A percentile compares a stretch with the other conserved stretches of the same genome.
phyloP scores from a whole-genome alignment of 495 filamentous ascomycete genomes.

The Lophiostoma macrostomum region DNA sequence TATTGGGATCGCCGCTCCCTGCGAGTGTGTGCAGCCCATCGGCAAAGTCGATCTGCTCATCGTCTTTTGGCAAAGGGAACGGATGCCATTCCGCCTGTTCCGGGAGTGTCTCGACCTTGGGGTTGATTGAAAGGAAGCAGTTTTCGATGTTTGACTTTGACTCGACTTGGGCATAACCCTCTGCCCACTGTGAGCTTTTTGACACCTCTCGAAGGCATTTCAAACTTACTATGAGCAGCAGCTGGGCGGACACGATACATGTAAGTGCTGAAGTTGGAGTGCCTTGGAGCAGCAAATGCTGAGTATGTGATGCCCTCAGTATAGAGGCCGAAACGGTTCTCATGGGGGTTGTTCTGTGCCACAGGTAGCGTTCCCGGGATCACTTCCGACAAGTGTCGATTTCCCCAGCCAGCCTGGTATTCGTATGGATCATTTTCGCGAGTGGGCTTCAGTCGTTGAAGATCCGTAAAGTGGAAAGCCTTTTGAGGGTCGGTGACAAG shows the following conservation, averaged over 20 bases:
- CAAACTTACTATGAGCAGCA: constrained; percentile 43
- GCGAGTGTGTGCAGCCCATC: constrained; percentile 45
- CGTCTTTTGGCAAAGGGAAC: constrained; percentile 41
- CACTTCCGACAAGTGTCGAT: constrained; percentile 45
- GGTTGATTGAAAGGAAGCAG: constrained; percentile 45
- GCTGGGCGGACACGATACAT: constrained; percentile 46
- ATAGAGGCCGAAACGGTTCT: constrained; percentile 41
- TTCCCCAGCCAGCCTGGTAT: constrained; percentile 45
- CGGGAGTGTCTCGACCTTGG: constrained; percentile 40
- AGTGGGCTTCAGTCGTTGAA: constrained; percentile 45
- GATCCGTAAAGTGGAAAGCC: constrained; percentile 48
- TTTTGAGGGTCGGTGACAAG: constrained; percentile 43
- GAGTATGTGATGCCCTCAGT: constrained; percentile 34
- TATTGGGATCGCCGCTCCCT: constrained; percentile 43
- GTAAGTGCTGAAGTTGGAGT: constrained; percentile 45
- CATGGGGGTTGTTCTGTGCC: constrained; percentile 47
- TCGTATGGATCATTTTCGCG: constrained; percentile 47
- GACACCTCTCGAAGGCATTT: background rate
- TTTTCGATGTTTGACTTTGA: constrained; percentile 45
- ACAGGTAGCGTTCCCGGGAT: constrained; percentile 45
- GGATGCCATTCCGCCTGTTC: constrained; percentile 47
- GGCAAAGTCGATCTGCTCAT: constrained; percentile 44
- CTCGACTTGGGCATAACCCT: constrained; percentile 41
- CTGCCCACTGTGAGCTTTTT: constrained; percentile 29
- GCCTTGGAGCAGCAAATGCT: constrained; percentile 43